Conservation (phyloP, 192 early-diverging fungal genomes). For the Backusella liffmaniae region DNA sequence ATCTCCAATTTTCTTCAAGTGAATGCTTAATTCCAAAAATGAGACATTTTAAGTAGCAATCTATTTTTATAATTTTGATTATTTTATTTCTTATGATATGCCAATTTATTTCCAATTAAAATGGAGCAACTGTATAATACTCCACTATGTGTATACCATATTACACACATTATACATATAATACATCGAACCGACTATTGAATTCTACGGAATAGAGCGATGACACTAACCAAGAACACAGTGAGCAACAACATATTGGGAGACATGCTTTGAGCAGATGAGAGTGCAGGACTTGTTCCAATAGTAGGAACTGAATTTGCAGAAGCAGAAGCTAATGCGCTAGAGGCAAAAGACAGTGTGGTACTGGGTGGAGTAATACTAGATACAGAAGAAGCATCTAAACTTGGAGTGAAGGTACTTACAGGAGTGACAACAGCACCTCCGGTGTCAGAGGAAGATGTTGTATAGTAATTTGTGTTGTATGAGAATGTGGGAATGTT, state of each 20-base stretch:
- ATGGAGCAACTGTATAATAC: not conserved
- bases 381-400: too few species aligned
- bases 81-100: too few species aligned
- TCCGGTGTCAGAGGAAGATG: not conserved
- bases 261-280: not conserved
- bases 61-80: too few species aligned
- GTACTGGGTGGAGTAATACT: not conserved
- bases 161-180: not conserved
- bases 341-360: not conserved
- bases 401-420: too few species aligned
- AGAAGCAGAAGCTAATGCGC: not conserved
- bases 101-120: too few species aligned
- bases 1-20: too few species aligned
- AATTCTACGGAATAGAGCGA: not conserved
- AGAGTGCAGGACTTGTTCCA: not conserved
- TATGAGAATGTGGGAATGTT: not conserved
- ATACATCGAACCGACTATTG: not conserved
- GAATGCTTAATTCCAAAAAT: too few species aligned
- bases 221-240: not conserved
- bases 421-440: not conserved
- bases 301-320: not conserved
- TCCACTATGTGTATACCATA: not conserved
- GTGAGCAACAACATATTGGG: not conserved
- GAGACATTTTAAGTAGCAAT: too few species aligned
- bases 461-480: not conserved